phyloP scores from a whole-genome alignment of 176 grass and related monocot genomes.

The Sorghum bicolor region Sorghum_bicolor_NCBIv3 NC_012870.2:62098001-62098500 shows the following conservation, averaged over 20 bases:
- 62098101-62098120: not conserved
- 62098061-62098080: not conserved
- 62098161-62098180: not conserved
- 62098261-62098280: not conserved
- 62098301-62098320: not conserved
- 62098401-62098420: not conserved
- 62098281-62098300: not conserved
- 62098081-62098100: not conserved
- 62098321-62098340: not conserved
- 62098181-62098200: not conserved
- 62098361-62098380: not conserved
- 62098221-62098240: not conserved
- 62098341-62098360: not conserved
- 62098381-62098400: not conserved
- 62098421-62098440: not conserved
- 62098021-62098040: not conserved
- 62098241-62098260: not conserved
- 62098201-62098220: not conserved
- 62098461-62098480: not conserved
- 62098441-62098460: not conserved
- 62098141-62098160: not conserved
- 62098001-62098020: too few species aligned
- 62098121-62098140: not conserved
- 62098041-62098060: not conserved
- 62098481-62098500: not conserved